A percentile compares a stretch with the other conserved stretches of the same genome.
Conservation (phyloP, 164 flowering plant species). For the Vitis amurensis region DNA sequence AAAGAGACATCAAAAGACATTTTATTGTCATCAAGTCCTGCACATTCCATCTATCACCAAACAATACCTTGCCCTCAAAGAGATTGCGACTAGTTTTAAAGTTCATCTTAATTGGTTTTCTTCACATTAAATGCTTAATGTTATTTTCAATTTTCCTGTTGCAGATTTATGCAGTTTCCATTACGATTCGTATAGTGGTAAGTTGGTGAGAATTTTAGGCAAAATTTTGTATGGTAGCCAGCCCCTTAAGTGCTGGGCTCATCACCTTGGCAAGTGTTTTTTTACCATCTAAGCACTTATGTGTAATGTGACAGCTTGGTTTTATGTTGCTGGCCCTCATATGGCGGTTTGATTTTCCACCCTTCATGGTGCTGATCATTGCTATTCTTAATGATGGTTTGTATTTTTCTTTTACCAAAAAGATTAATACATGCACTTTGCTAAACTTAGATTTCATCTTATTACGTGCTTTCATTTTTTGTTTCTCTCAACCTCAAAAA, state of each 20-base stretch:
- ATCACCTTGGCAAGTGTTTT: neutral
- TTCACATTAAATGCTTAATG: too few species aligned
- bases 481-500: neutral
- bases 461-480: neutral
- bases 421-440: neutral
- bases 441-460: too few species aligned
- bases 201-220: conserved; percentile 14
- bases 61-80: too few species aligned
- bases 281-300: conserved; percentile 5
- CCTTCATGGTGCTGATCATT: conserved; percentile 94
- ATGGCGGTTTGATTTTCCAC: conserved; percentile 91
- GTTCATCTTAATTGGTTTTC: too few species aligned
- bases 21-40: too few species aligned
- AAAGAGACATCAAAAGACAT: too few species aligned
- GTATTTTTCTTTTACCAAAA: conserved; percentile 10
- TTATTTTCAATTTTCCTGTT: conserved; percentile 11
- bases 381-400: conserved; percentile 89
- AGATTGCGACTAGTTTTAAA: too few species aligned
- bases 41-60: too few species aligned
- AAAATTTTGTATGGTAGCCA: too few species aligned
- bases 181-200: conserved; percentile 95
- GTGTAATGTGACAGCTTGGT: conserved; percentile 59
- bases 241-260: neutral
- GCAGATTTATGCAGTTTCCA: conserved; percentile 96
- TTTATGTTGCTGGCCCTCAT: conserved; percentile 88